Base-by-base conservation (phyloP, 257 asterid species). In the Petunia secreta region DNA sequence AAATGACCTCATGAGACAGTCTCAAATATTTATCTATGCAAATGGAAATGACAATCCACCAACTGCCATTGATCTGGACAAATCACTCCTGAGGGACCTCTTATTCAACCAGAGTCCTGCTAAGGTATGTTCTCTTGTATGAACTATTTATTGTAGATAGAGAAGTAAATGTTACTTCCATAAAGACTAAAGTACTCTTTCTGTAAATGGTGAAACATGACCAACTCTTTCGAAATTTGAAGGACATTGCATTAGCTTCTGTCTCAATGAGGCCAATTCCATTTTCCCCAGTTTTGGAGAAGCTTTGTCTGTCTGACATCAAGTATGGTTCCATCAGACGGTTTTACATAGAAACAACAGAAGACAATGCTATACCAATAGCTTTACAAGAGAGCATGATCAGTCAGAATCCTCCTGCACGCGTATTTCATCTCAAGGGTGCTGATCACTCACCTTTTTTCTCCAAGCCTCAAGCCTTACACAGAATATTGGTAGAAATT, bases 21-120 rank as follows among this genome's bases (percentile, higher is more conserved):
- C 98, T 75, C 97, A 94, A 81, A 85, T 87, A 79, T 96, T 96
- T 82, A 46, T 87, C 9, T 93, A 96, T 80, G 97, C 97, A 25
- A 92, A 91, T 77, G 97, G 98, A 80, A 94, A 88, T 71, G 62
- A 83, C 78, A 88, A 85, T 79, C 83, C 97, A 71, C 99, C 99
- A 79, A 93, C 99, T 54, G 97, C 98, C 73, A 94, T 96, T 68
- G 93, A 93, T 82, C 86, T 93, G 59, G 91, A 96, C 83, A 96
- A 94, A 85, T 85, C 94, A 67, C 87, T 94, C 54, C 64, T 90
- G 82, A 92, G 79, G 89, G 97, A 94, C 83, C 82, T 96, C 84
- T 80, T 96, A 67, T 96, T 96, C 87, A 96, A 96, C 90, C 97
- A 91, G 80, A 92, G 97, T 78, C 97, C 98, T 46, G 39, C 93